These are phyloP conservation scores for Botrytis paeoniae DNA, from an alignment of 2,329 filamentous ascomycete genomes.

Conservation along the genomic window DNA sequence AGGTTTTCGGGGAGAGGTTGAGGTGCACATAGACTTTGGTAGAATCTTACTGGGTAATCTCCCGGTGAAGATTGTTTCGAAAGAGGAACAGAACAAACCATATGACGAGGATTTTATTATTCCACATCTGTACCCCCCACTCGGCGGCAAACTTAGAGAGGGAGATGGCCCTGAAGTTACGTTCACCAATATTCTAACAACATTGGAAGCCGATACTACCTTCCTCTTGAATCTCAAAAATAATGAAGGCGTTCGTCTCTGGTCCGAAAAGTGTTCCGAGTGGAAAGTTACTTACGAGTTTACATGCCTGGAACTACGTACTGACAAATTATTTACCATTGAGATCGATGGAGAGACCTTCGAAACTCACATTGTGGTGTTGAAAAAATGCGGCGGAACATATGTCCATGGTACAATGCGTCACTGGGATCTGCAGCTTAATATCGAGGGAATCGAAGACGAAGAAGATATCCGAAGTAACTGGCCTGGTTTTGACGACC, in stretches of 20 bases:
- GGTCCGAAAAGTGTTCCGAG: slow-evolving; percentile 24
- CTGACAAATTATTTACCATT: slow-evolving; percentile 26
- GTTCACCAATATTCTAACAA: slow-evolving; percentile 35
- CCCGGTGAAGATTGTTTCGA: slow-evolving; percentile 20
- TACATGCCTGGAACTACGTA: slow-evolving; percentile 26
- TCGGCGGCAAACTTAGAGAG: not conserved
- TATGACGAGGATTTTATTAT: not conserved
- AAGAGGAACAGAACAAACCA: slow-evolving; percentile 7
- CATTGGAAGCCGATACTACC: slow-evolving; percentile 29
- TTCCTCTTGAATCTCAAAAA: slow-evolving; percentile 30
- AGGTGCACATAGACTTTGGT: slow-evolving; percentile 34
- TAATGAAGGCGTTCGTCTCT: slow-evolving; percentile 25
- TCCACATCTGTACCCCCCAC: slow-evolving; percentile 13
- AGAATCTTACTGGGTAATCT: slow-evolving; percentile 30
- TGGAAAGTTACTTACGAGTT: slow-evolving; percentile 34
- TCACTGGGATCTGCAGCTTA: slow-evolving; percentile 35
- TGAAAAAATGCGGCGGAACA: slow-evolving; percentile 26
- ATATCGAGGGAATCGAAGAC: slow-evolving; percentile 24
- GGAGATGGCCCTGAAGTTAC: slow-evolving; percentile 14
- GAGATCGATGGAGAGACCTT: slow-evolving; percentile 36
- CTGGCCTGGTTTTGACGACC: slow-evolving; percentile 20
- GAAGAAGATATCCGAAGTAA: slow-evolving; percentile 19
- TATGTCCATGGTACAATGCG: slow-evolving; percentile 35
- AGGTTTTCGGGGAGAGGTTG: slow-evolving; percentile 31
- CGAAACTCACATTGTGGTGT: slow-evolving; percentile 22